phyloP scores from a whole-genome alignment of 257 asterid genomes.

The Eustoma russellianum region DNA sequence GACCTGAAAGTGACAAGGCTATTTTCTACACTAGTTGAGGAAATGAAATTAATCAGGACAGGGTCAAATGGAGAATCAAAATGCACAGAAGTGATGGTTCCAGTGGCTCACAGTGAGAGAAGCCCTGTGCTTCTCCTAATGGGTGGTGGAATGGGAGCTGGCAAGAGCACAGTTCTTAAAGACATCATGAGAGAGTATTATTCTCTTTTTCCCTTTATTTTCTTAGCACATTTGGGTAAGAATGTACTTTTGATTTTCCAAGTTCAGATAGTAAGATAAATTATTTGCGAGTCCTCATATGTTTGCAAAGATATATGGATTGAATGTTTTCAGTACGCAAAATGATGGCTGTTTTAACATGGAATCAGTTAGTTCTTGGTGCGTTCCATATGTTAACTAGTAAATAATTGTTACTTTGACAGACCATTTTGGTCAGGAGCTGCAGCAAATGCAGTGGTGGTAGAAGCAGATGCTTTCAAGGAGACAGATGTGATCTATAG shows the following conservation, averaged over 20 bases:
- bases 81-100: conserved; percentile 71
- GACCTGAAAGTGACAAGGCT: conserved; percentile 64
- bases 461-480: conserved; percentile 96
- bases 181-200: conserved; percentile 76
- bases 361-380: too few species aligned
- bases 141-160: conserved; percentile 99
- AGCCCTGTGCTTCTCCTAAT: conserved; percentile 85
- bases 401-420: conserved; percentile 3
- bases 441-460: conserved; percentile 66
- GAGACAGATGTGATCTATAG: conserved; percentile 82
- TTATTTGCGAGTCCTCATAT: too few species aligned
- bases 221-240: not conserved
- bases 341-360: too few species aligned
- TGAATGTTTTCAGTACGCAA: too few species aligned
- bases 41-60: conserved; percentile 68
- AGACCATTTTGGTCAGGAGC: conserved; percentile 86
- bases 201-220: not conserved
- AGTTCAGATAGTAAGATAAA: too few species aligned
- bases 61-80: conserved; percentile 21
- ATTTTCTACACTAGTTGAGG: conserved; percentile 69
- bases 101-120: conserved; percentile 60
- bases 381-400: not conserved
- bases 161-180: conserved; percentile 96
- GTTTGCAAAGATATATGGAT: too few species aligned
- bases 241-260: too few species aligned